Evolutionary conservation across 2,329 filamentous ascomycete genomes (phyloP).

Genomic region (Hysterium pulicare): DNA sequence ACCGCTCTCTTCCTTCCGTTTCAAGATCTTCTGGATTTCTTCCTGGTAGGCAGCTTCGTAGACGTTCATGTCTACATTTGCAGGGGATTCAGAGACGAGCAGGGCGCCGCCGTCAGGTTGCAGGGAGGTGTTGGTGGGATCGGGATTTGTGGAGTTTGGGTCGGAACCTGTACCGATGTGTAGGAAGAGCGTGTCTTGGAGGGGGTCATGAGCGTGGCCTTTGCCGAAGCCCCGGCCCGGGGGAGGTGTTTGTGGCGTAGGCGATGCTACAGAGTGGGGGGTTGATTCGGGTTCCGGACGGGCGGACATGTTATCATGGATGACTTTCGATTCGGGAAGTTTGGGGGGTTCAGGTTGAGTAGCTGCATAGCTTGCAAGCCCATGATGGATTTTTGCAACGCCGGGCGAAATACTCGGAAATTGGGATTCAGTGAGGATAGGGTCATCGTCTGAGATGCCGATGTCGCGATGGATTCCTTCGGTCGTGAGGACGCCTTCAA

Average conservation of each 20-base stretch:
- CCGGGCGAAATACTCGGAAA: neutral
- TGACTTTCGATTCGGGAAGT: conserved; percentile 23
- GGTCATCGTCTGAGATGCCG: conserved; percentile 29
- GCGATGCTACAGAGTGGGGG: conserved; percentile 20
- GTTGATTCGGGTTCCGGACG: conserved; percentile 19
- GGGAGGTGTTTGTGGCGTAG: conserved; percentile 11
- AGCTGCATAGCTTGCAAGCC: neutral
- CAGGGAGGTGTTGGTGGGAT: conserved; percentile 23
- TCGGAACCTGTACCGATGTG: conserved; percentile 68
- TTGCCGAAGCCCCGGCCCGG: conserved; percentile 38
- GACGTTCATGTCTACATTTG: conserved; percentile 78
- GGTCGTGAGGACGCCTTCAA: conserved; percentile 50
- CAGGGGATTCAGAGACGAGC: conserved; percentile 78
- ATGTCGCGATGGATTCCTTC: conserved; percentile 54
- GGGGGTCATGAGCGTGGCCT: conserved; percentile 61
- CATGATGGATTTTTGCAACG: neutral
- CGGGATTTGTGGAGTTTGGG: conserved; percentile 11
- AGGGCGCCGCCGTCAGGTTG: conserved; percentile 36
- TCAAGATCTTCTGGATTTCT: conserved; percentile 71
- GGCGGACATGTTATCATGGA: conserved; percentile 29
- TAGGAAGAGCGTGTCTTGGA: conserved; percentile 66
- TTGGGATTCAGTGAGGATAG: conserved; percentile 11
- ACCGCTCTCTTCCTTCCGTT: conserved; percentile 40
- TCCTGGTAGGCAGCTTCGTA: conserved; percentile 85
- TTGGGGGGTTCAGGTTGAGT: neutral